A percentile compares a stretch with the other conserved stretches of the same genome.
These are phyloP conservation scores for Rhizodiscina lignyota DNA, from an alignment of 495 filamentous ascomycete genomes.

Conservation along the genomic window DNA sequence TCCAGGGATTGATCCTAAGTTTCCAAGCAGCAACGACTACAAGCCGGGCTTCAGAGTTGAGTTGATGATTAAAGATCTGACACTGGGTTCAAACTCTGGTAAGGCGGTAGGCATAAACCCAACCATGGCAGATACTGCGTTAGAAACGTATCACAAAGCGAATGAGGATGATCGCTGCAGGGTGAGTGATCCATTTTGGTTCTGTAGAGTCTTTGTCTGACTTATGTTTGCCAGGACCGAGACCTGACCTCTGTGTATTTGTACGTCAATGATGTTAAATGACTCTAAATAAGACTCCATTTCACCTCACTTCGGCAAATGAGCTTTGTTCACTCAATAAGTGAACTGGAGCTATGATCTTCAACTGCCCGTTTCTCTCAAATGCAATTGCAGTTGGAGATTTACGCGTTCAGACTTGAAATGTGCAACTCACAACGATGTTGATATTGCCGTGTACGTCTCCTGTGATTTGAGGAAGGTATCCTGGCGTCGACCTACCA, in stretches of 20 bases:
- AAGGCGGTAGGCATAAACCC: constrained; percentile 7
- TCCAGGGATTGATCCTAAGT: constrained; percentile 19
- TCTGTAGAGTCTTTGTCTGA: not conserved
- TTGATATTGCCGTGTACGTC: too few species aligned
- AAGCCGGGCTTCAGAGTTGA: constrained; percentile 25
- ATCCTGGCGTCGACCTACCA: too few species aligned
- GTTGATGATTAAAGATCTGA: constrained; percentile 16
- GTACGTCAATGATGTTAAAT: too few species aligned
- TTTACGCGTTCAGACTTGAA: too few species aligned
- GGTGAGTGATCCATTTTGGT: constrained; percentile 8
- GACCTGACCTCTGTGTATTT: constrained; percentile 4
- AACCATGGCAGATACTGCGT: constrained; percentile 10
- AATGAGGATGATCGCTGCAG: constrained; percentile 6
- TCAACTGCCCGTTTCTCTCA: too few species aligned
- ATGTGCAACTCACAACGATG: too few species aligned
- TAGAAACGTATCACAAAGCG: constrained; percentile 6
- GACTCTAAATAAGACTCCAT: too few species aligned
- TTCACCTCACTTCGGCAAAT: too few species aligned
- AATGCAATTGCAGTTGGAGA: too few species aligned
- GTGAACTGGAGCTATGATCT: too few species aligned
- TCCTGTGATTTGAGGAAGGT: too few species aligned
- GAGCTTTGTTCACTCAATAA: too few species aligned
- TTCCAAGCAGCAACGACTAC: constrained; percentile 23
- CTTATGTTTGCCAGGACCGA: not conserved
- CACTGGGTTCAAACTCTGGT: constrained; percentile 8